Conservation (phyloP, 805 yeast species). For the Suhomyces prunicola region DNA sequence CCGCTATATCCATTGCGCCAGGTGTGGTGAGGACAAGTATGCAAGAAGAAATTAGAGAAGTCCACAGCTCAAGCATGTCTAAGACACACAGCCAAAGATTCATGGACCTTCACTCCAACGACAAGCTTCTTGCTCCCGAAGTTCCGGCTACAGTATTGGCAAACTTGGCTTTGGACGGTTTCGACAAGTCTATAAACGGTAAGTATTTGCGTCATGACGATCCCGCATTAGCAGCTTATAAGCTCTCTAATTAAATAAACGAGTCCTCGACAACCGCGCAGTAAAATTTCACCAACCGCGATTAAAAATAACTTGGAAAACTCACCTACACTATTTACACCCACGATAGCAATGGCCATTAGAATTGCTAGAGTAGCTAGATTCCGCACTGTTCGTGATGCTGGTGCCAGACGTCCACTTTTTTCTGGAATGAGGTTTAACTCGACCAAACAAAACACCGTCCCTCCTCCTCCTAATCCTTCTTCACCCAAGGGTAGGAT, state of each 20-base stretch:
- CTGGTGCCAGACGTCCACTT: not conserved
- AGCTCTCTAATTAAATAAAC: not conserved
- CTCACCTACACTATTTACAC: not conserved
- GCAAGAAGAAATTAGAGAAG: constrained; percentile 78
- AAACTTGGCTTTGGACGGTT: constrained; percentile 60
- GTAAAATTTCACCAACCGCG: not conserved
- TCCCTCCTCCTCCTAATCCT: constrained; percentile 13
- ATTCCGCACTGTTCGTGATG: not conserved
- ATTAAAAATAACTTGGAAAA: not conserved
- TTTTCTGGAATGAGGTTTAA: constrained; percentile 7
- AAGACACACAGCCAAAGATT: constrained; percentile 59
- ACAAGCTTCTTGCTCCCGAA: constrained; percentile 60
- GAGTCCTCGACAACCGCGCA: not conserved
- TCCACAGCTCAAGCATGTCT: constrained; percentile 58
- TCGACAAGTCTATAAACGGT: constrained; percentile 60
- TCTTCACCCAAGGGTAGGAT: constrained; percentile 21
- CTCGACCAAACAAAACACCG: constrained; percentile 10
- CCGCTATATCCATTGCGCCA: constrained; percentile 77
- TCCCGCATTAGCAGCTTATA: constrained; percentile 13
- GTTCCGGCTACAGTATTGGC: constrained; percentile 73
- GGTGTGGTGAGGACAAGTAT: constrained; percentile 91
- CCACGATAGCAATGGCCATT: not conserved
- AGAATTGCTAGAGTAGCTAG: constrained; percentile 1
- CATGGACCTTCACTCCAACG: constrained; percentile 54
- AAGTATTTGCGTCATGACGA: constrained; percentile 62